Evolutionary conservation across 768 basidiomycete genomes (phyloP).

Genomic region (Boletus rufocinnamomeus): DNA sequence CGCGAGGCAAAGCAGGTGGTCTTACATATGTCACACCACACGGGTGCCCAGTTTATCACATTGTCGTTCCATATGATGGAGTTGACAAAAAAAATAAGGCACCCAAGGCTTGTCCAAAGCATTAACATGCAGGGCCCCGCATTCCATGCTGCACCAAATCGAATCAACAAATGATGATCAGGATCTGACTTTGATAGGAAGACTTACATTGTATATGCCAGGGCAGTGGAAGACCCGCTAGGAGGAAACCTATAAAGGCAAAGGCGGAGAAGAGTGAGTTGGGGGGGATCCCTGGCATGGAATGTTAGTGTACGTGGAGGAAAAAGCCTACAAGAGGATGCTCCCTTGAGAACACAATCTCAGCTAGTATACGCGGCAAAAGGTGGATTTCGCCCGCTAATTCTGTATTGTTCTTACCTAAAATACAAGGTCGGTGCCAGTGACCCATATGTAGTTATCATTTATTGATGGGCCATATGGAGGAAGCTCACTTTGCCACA

Average conservation of each 20-base stretch:
- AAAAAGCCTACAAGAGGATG: neutral
- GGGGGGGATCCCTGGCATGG: neutral
- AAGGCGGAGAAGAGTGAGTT: slow-evolving; percentile 13
- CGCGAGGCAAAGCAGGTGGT: neutral
- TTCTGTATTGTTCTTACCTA: too few species aligned
- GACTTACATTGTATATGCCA: slow-evolving; percentile 50
- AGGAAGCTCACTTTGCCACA: neutral
- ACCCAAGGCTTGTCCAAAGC: slow-evolving; percentile 33
- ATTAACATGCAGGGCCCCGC: slow-evolving; percentile 37
- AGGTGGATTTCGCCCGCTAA: too few species aligned
- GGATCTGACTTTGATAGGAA: neutral
- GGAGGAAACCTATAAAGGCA: slow-evolving; percentile 41
- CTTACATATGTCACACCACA: slow-evolving; percentile 60
- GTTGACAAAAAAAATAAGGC: slow-evolving; percentile 38
- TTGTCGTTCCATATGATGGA: slow-evolving; percentile 41
- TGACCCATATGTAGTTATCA: too few species aligned
- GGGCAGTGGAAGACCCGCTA: slow-evolving; percentile 45
- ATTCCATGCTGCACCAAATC: slow-evolving; percentile 28
- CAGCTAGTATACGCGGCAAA: neutral
- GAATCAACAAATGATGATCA: neutral
- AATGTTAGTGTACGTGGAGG: neutral
- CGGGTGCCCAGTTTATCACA: slow-evolving; percentile 36
- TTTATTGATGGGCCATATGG: too few species aligned
- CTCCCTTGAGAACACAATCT: neutral
- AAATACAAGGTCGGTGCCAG: neutral